Evolutionary conservation across 192 early-diverging fungal genomes (phyloP).

Genomic region (Entomortierella chlamydospora): DNA sequence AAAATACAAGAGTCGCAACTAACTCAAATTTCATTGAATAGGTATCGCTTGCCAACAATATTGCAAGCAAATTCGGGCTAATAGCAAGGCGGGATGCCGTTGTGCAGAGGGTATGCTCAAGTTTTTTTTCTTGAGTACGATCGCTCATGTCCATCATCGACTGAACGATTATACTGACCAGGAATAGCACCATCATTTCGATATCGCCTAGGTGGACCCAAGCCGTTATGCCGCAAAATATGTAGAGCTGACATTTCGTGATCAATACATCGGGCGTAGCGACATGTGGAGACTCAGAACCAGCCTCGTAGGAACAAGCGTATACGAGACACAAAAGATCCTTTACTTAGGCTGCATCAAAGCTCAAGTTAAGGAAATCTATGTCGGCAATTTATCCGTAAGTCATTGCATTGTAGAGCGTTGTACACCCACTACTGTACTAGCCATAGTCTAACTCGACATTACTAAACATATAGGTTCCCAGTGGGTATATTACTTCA

Average conservation of each 20-base stretch:
- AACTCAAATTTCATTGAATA: constrained; percentile 26
- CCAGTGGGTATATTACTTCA: constrained; percentile 82
- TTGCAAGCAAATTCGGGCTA: constrained; percentile 74
- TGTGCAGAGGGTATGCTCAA: constrained; percentile 64
- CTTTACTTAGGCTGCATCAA: constrained; percentile 76
- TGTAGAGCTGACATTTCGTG: constrained; percentile 87
- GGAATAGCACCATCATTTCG: background rate
- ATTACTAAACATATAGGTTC: constrained; percentile 56
- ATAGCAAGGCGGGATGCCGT: constrained; percentile 69
- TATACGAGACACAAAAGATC: constrained; percentile 84
- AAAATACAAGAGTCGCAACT: too few species aligned
- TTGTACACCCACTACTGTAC: too few species aligned
- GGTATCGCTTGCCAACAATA: constrained; percentile 76
- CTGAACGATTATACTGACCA: background rate
- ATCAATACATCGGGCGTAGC: constrained; percentile 91
- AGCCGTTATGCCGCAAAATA: constrained; percentile 77
- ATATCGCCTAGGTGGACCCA: constrained; percentile 69
- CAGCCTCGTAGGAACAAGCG: constrained; percentile 71
- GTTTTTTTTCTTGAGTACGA: too few species aligned
- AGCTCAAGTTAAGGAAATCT: constrained; percentile 86
- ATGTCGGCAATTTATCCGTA: constrained; percentile 70
- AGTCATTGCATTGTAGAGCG: background rate
- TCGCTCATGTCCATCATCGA: background rate
- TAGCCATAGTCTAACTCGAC: background rate
- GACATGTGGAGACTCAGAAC: constrained; percentile 95